Conservation (phyloP, 2,329 filamentous ascomycete genomes). For the Claviceps pazoutovae region DNA sequence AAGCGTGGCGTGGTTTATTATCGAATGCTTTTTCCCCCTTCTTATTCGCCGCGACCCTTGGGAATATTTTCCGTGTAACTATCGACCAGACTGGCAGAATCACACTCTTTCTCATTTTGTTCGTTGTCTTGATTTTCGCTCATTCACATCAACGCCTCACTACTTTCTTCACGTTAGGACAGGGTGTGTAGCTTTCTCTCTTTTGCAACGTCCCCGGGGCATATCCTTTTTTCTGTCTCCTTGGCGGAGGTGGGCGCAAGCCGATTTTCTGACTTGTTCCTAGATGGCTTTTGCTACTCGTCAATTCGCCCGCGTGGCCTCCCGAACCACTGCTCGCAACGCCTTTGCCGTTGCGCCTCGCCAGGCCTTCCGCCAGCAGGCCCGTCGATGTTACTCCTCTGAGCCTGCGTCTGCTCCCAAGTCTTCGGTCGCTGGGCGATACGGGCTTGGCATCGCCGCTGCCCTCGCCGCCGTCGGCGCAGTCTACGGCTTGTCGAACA, state of each 20-base stretch:
- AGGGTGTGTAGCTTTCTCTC: not conserved
- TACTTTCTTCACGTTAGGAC: not conserved
- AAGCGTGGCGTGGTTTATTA: not conserved
- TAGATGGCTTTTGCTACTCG: slow-evolving; percentile 32
- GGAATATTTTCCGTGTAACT: not conserved
- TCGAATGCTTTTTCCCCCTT: slow-evolving; percentile 4
- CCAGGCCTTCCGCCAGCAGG: slow-evolving; percentile 58
- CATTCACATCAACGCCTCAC: not conserved
- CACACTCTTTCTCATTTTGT: not conserved
- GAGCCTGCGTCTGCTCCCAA: slow-evolving; percentile 38
- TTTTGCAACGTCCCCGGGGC: not conserved
- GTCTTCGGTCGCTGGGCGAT: slow-evolving; percentile 36
- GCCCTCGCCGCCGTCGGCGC: slow-evolving; percentile 31
- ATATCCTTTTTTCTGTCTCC: not conserved
- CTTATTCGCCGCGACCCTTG: not conserved
- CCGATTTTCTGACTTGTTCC: slow-evolving; percentile 3
- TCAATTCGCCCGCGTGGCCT: slow-evolving; percentile 42
- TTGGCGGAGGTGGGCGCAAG: not conserved
- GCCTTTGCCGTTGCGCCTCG: slow-evolving; percentile 46
- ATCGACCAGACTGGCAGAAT: no score
- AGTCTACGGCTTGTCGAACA: slow-evolving; percentile 6
- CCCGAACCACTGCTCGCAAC: slow-evolving; percentile 43
- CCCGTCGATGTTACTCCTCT: slow-evolving; percentile 68
- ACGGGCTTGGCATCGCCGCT: slow-evolving; percentile 43
- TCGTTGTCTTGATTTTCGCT: not conserved